Evolutionary conservation across 1,139 yeast species (phyloP), one percentile per base, ranked within the genome.

Genomic region (Zygosaccharomyces pseudobailii): DNA sequence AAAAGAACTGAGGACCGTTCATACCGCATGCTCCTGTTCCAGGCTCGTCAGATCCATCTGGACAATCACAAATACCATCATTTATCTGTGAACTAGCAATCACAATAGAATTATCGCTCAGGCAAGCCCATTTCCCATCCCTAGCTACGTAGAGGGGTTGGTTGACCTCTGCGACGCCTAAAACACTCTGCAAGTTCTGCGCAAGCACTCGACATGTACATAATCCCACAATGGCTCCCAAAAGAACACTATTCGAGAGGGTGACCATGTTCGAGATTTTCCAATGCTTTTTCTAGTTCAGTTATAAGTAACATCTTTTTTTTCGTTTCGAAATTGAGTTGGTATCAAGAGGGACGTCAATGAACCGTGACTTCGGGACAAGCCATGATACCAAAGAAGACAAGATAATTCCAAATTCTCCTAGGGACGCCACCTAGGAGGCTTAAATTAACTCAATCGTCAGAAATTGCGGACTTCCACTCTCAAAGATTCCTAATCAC

Each of bases 31-130:
- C 97, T 45, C 85, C 74, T 0, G 97, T 92, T 0, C 97, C 97
- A 0, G 97, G 97, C 65, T 92, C 98, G 66, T 92, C 98, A 3
- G 94, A 83, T 0, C 98, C 98, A 67, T 92, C 98, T 0, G 97
- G 97, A 70, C 98, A 92, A 63, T 92, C 98, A 66, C 97, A 90
- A 59, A 77, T 83, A 58, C 89, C 84, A 63, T 92, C 97, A 62
- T 92, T 90, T 55, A 92, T 76, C 60, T 83, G 87, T 37, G 72
- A 72, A 44, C 72, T 74, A 24, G 81, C 71, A 25, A 90, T 68
- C 19, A 71, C 72, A 5, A 88, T 78, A 17, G 80, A 75, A 0
- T 94, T 83, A 60, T 85, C 76, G 23, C 70, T 64, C 36, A 90
- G 65, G 69, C 97, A 90, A 7, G 71, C 68, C 90, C 95, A 90